Conservation (phyloP, 108 stramenopile species). For the Pseudonitzschia multiseries region DNA sequence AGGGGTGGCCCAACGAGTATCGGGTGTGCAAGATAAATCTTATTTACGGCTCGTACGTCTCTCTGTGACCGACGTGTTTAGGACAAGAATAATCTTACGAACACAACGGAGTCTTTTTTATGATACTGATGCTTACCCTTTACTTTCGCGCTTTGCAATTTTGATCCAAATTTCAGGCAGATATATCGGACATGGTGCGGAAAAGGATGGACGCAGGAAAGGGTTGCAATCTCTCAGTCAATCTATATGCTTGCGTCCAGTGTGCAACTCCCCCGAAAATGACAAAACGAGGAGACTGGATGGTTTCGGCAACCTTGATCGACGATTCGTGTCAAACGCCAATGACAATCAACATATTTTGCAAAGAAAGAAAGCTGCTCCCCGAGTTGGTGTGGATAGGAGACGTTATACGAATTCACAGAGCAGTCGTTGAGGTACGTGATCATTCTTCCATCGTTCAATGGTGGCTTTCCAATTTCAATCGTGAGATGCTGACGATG, state of each 20-base stretch:
- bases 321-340: conserved; percentile 56
- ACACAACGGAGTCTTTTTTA: too few species aligned
- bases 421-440: conserved; percentile 28
- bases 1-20: conserved; percentile 11
- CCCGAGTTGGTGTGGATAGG: conserved; percentile 63
- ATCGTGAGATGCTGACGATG: not conserved
- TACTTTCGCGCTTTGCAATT: not conserved
- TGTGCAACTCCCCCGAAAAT: conserved; percentile 53
- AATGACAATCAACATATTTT: conserved; percentile 58
- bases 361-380: conserved; percentile 41
- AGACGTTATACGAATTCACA: conserved; percentile 60
- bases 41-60: not conserved
- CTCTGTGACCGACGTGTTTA: not conserved
- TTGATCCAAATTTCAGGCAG: conserved; percentile 1
- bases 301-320: conserved; percentile 57
- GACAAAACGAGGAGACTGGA: conserved; percentile 66
- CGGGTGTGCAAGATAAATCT: not conserved
- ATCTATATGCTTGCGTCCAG: conserved; percentile 60
- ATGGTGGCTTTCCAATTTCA: not conserved
- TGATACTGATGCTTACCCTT: not conserved
- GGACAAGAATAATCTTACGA: not conserved
- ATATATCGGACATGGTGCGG: conserved; percentile 6
- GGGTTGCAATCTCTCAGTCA: conserved; percentile 27
- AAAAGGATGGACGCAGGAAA: not conserved
- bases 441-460: not conserved